These are phyloP conservation scores for Galerina marginata DNA, from an alignment of 768 basidiomycete genomes.

Conservation along the genomic window DNA sequence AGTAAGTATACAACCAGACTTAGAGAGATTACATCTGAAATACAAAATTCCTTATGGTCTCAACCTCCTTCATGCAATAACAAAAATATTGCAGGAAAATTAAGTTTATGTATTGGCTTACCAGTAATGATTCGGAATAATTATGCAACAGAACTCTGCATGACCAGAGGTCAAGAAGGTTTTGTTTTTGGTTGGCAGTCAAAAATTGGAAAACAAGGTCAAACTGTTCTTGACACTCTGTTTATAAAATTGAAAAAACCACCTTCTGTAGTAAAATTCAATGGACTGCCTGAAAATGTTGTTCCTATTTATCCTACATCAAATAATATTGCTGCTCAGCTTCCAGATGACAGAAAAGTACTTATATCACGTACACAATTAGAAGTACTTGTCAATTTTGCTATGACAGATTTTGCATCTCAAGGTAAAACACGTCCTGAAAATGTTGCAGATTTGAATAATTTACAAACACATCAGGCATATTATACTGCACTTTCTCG, in stretches of 20 bases:
- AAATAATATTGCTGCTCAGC: conserved; percentile 9
- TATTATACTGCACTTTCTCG: conserved; percentile 34
- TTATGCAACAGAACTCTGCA: conserved; percentile 37
- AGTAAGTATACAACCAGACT: neutral
- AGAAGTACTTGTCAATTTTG: conserved; percentile 33
- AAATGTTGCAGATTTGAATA: conserved; percentile 33
- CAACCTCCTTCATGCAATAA: neutral
- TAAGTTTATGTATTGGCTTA: conserved; percentile 21
- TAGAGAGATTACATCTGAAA: conserved; percentile 4
- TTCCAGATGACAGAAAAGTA: conserved; percentile 27
- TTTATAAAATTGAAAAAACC: conserved; percentile 34
- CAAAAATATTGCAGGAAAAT: neutral
- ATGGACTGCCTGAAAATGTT: conserved; percentile 35
- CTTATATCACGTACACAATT: conserved; percentile 25
- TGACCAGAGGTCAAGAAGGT: conserved; percentile 41
- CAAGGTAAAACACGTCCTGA: conserved; percentile 29
- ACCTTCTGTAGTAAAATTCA: conserved; percentile 27
- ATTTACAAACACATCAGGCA: conserved; percentile 19
- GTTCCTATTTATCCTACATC: conserved; percentile 29
- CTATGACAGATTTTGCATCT: conserved; percentile 35
- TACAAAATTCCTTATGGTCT: neutral
- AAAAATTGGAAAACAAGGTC: conserved; percentile 17
- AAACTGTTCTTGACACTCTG: conserved; percentile 32
- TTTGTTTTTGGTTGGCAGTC: conserved; percentile 35
- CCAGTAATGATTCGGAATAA: conserved; percentile 39